Conservation (phyloP, 768 basidiomycete genomes). For the Lactarius tabidus region DNA sequence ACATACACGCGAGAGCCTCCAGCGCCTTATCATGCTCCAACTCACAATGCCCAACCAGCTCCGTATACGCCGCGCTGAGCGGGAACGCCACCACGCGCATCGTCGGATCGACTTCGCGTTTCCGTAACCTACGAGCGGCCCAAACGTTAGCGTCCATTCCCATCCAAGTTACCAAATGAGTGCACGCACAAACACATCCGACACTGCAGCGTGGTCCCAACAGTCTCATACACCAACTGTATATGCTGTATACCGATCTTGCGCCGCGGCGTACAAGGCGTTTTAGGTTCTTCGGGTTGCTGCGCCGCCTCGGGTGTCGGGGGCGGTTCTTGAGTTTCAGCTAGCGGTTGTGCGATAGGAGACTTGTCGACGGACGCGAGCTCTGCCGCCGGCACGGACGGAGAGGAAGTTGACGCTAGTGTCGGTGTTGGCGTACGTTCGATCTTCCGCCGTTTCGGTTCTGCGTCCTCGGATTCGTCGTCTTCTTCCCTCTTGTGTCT, state of each 20-base stretch:
- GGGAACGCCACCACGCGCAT: conserved; percentile 7
- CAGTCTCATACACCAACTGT: conserved; percentile 16
- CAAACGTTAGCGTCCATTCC: no score
- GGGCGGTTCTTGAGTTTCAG: not conserved
- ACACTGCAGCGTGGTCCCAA: conserved; percentile 13
- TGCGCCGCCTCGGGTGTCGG: not conserved
- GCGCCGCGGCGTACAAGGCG: not conserved
- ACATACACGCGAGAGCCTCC: conserved; percentile 18
- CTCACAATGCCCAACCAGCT: conserved; percentile 19
- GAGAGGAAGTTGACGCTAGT: not conserved
- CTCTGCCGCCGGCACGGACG: not conserved
- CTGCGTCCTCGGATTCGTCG: not conserved
- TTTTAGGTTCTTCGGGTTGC: not conserved
- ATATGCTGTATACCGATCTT: conserved; percentile 23
- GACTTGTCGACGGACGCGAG: not conserved
- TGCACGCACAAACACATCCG: conserved; percentile 21
- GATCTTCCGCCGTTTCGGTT: conserved; percentile 14
- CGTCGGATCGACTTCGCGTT: conserved; percentile 14
- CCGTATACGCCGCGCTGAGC: conserved; percentile 1
- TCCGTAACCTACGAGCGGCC: conserved; percentile 8
- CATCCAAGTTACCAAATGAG: not conserved
- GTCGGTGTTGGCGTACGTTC: conserved; percentile 1
- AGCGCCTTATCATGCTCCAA: conserved; percentile 18
- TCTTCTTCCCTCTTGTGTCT: conserved; percentile 11
- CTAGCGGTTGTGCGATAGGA: not conserved